phyloP scores from a whole-genome alignment of 2,329 filamentous ascomycete genomes.

The Colletotrichum sp. region DNA sequence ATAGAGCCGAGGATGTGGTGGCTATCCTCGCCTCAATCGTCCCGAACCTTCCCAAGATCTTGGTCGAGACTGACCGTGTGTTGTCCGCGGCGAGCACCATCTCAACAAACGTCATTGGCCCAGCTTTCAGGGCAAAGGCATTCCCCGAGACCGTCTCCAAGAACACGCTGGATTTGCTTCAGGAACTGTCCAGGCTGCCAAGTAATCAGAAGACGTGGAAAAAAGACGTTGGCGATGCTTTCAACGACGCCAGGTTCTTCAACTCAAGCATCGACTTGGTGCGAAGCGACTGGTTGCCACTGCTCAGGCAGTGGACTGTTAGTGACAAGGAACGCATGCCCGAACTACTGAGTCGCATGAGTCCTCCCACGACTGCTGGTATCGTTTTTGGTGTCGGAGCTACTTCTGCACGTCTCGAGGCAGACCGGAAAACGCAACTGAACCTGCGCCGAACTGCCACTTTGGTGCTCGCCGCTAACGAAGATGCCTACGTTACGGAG shows the following conservation, averaged over 20 bases:
- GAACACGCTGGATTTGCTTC: conserved; percentile 74
- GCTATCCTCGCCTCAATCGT: conserved; percentile 80
- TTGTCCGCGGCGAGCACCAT: conserved; percentile 79
- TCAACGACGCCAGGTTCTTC: conserved; percentile 90
- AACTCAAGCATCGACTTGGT: conserved; percentile 70
- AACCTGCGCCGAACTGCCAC: conserved; percentile 84
- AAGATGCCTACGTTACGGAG: conserved; percentile 82
- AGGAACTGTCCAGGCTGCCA: conserved; percentile 77
- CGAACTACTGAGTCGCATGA: conserved; percentile 80
- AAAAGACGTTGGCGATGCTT: conserved; percentile 89
- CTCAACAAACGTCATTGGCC: conserved; percentile 81
- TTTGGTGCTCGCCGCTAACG: conserved; percentile 76
- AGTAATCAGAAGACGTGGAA: conserved; percentile 90
- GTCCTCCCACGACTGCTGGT: conserved; percentile 87
- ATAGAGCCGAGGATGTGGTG: conserved; percentile 76
- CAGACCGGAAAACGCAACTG: conserved; percentile 90
- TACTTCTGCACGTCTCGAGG: conserved; percentile 90
- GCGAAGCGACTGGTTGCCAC: conserved; percentile 77
- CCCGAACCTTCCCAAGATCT: conserved; percentile 79
- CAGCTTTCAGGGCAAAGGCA: conserved; percentile 79
- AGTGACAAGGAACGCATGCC: conserved; percentile 87
- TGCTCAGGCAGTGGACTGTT: conserved; percentile 83
- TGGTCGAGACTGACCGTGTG: conserved; percentile 87
- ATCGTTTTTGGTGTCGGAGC: conserved; percentile 99
- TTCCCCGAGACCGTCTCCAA: conserved; percentile 87